Evolutionary conservation across 2,329 filamentous ascomycete species (phyloP), one percentile per base, ranked within the genome.

Genomic region (Penicillium sp.): DNA sequence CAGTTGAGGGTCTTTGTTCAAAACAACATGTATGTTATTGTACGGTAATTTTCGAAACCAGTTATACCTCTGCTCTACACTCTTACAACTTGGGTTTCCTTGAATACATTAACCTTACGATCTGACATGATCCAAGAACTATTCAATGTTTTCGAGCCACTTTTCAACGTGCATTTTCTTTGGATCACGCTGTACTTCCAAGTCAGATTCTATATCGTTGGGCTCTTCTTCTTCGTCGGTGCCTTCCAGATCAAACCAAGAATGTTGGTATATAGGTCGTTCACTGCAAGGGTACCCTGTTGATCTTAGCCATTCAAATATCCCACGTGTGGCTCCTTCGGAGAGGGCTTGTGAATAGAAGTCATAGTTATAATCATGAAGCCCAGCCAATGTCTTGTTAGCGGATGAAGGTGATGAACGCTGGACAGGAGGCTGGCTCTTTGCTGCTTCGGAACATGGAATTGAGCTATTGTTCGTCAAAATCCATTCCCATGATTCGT

Each of bases 251-350:
- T 63, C 47, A 6, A 65, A 51, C 60, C 64, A 65, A 1, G 60
- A 55, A 59, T 63, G 59, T 42, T 62, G 50, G 48, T 62, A 65
- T 29, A 65, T 44, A 1, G 56, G 6, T 45, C 25, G 59, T 56
- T 66, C 62, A 27, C 35, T 55, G 25, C 5, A 6, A 35, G 62
- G 55, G 23, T 63, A 66, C n/a, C 62, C 64, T 37, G 62, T 65
- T n/a, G 54, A 61, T 51, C 60, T 57, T 31, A 63, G 45, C 62
- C 60, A 65, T 52, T 20, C 31, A 29, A 65, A 63, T 54, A 66
- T 63, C 20, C 59, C 62, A 41, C 56, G 56, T 3, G 60, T 65
- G 20, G 58, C 51, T 23, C n/a, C 48, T 55, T 63, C 56, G 3
- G 57, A 63, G 25, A 49, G 33, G 3, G 6, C 8, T 22, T 60